Percentiles rank a stretch among this genome's conserved stretches.
These are phyloP conservation scores for Chaetomium strumarium DNA, from an alignment of 2,329 filamentous ascomycete genomes.

Conservation along the genomic window DNA sequence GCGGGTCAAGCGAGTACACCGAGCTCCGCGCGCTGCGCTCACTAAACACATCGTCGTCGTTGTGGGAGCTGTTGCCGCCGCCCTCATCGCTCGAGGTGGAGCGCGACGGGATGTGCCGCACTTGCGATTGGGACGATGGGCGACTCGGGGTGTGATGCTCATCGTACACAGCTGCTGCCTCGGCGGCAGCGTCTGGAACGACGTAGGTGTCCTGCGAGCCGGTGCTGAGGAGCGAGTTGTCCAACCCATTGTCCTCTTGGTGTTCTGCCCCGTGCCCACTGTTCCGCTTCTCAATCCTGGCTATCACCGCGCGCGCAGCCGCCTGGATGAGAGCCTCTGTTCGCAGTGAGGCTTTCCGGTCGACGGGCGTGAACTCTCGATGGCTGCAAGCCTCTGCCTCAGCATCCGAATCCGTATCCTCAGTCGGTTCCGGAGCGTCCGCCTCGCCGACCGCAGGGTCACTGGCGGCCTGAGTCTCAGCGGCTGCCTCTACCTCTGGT, in stretches of 20 bases:
- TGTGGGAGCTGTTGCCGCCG: conserved; percentile 45
- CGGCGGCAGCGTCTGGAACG: conserved; percentile 8
- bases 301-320: conserved; percentile 46
- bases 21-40: conserved; percentile 53
- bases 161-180: conserved; percentile 4
- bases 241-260: conserved; percentile 17
- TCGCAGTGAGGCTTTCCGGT: conserved; percentile 37
- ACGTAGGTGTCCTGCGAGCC: conserved; percentile 17
- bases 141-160: conserved; percentile 14
- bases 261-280: conserved; percentile 18
- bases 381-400: conserved; percentile 10
- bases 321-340: conserved; percentile 50
- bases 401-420: not conserved
- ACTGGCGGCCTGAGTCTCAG: not conserved
- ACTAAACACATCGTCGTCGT: conserved; percentile 55
- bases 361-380: conserved; percentile 19
- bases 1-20: conserved; percentile 40
- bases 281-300: conserved; percentile 38
- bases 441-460: not conserved
- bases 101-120: conserved; percentile 20
- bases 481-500: not conserved
- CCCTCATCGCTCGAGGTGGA: conserved; percentile 30
- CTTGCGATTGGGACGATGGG: conserved; percentile 21
- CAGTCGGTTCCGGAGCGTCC: not conserved
- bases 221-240: conserved; percentile 20